Base-by-base conservation (phyloP, 2,329 filamentous ascomycete genomes). In the Penicillium sp. region DNA sequence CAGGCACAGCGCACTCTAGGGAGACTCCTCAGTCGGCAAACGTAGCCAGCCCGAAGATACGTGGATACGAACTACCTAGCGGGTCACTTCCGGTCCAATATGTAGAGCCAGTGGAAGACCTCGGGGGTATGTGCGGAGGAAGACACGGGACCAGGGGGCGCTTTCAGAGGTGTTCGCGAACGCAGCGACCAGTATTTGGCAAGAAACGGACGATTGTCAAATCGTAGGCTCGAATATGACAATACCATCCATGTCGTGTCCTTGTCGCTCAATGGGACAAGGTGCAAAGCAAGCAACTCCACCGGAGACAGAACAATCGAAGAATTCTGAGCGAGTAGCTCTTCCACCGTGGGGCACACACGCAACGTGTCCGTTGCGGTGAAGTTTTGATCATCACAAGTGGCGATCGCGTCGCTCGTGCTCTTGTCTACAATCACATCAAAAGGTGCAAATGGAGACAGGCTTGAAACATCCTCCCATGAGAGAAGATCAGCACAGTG, bases 401-500 rank as follows among this genome's bases (percentile, higher is more conserved):
- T 76, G 5, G 73, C 69, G 47, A 76, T 74, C n/a, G 74, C 71
- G 51, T 76, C 74, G 60, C 71, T 74, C 1, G 74, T 76, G 55
- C 73, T 75, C 58, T 76, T 76, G 54, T 76, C 74, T 1, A 76
- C 52, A 15, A 76, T 63, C 35, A 73, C 67, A 22, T 75, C 72
- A 42, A 76, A 73, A 0, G 73, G 73, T 1, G 66, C 70, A 47
- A 70, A 66, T 0, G 41, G 51, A 5, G 57, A n/a, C 15, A 75
- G 56, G 8, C 41, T 35, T n/a, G 67, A 63, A 15, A 75, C 62
- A 41, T 74, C 65, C 4, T 59, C 48, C 74, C 74, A 76, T 0
- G 68, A 70, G 25, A 72, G 69, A 6, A 76, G 56, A 43, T 76
- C 69, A 10, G 62, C 67, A 11, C 64, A 69, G 3, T 67, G 37